These are phyloP conservation scores for Cryptosporidium sp. DNA, from an alignment of 169 alveolate genomes.

Conservation along the genomic window DNA sequence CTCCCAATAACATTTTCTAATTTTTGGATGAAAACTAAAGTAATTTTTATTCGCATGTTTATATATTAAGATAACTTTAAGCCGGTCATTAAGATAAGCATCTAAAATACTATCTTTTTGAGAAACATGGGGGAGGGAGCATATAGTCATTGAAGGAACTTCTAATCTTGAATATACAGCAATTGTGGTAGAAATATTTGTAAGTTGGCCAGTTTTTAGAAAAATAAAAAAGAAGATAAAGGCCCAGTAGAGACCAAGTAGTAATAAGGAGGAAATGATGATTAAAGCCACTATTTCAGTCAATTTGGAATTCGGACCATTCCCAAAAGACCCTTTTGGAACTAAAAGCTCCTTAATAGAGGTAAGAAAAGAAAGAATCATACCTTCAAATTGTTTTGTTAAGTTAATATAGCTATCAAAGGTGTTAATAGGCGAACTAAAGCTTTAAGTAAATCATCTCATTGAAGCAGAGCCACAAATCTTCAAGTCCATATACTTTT, in stretches of 20 bases:
- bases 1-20: slow-evolving; percentile 64
- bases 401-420: background rate
- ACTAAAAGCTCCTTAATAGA: slow-evolving; percentile 36
- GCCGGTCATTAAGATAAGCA: slow-evolving; percentile 36
- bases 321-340: slow-evolving; percentile 69
- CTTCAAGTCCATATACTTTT: background rate
- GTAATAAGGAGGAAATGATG: slow-evolving; percentile 19
- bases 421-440: background rate
- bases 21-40: slow-evolving; percentile 24
- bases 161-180: slow-evolving; percentile 58
- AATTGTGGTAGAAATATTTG: slow-evolving; percentile 59
- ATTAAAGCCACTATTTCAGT: slow-evolving; percentile 66
- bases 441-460: background rate
- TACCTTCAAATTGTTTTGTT: background rate
- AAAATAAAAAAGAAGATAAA: slow-evolving; percentile 55
- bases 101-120: slow-evolving; percentile 27
- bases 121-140: slow-evolving; percentile 68
- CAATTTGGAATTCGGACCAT: slow-evolving; percentile 52
- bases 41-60: slow-evolving; percentile 25
- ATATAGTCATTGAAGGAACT: slow-evolving; percentile 64
- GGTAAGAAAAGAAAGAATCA: slow-evolving; percentile 4
- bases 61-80: slow-evolving; percentile 49
- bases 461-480: background rate
- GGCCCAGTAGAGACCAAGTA: slow-evolving; percentile 63
- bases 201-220: slow-evolving; percentile 63